Percentiles rank a stretch among this genome's conserved stretches.
Evolutionary conservation across 2,329 filamentous ascomycete species (phyloP).

Genomic region (Pezizomycotina sp.): DNA sequence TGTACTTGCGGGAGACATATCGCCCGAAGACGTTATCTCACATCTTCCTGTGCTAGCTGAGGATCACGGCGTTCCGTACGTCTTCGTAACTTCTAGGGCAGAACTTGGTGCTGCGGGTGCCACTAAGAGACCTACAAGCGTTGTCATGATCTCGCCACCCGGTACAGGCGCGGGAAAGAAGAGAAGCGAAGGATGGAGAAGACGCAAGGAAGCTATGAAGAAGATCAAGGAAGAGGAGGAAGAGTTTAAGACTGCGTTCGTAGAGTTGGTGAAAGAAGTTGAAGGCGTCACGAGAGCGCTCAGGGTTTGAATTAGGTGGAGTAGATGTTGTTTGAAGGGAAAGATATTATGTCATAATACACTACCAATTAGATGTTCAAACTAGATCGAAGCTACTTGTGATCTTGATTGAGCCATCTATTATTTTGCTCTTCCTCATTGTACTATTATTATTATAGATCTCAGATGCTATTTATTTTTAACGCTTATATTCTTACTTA

Average conservation of each 20-base stretch:
- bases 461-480: too few relatives aligned
- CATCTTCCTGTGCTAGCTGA: constrained; percentile 96
- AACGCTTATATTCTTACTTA: too few relatives aligned
- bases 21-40: constrained; percentile 94
- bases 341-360: too few relatives aligned
- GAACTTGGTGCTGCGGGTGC: constrained; percentile 85
- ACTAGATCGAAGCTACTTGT: too few relatives aligned
- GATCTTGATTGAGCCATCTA: too few relatives aligned
- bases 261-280: constrained; percentile 44
- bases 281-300: constrained; percentile 24
- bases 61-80: constrained; percentile 91
- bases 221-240: constrained; percentile 31
- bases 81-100: constrained; percentile 82
- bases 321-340: too few relatives aligned
- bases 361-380: too few relatives aligned
- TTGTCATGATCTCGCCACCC: constrained; percentile 69
- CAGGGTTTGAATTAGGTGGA: too few relatives aligned
- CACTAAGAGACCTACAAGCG: constrained; percentile 91
- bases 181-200: constrained; percentile 28
- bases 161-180: constrained; percentile 27
- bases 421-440: too few relatives aligned
- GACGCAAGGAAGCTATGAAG: constrained; percentile 27
- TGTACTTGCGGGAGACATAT: constrained; percentile 91
- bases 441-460: too few relatives aligned
- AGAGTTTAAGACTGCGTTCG: constrained; percentile 46